phyloP scores from a whole-genome alignment of 257 asterid species.

The Rauvolfia tetraphylla region DNA sequence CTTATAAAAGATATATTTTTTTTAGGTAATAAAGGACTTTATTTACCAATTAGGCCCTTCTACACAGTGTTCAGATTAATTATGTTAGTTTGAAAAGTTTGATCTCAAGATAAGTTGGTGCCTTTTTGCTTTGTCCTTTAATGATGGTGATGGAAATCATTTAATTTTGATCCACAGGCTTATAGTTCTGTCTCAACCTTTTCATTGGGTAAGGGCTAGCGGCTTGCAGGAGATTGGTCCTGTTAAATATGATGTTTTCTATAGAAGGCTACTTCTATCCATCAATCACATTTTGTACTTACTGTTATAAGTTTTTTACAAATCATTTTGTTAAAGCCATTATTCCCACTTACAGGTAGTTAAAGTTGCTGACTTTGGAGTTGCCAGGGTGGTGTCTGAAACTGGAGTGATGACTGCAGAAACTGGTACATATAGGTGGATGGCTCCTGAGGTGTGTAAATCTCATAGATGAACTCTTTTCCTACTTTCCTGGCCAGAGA shows the following conservation, averaged over 20 bases:
- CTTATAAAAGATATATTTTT: not conserved
- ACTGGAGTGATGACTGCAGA: slow-evolving; percentile 99
- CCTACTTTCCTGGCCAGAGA: not conserved
- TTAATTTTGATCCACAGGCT: not conserved
- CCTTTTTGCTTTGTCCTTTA: not conserved
- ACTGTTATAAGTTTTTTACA: not conserved
- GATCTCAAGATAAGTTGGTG: not conserved
- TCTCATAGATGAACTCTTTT: slow-evolving; percentile 1
- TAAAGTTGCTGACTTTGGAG: slow-evolving; percentile 98
- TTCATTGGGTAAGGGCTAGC: not conserved
- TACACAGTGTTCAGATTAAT: not conserved
- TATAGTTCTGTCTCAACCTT: not conserved
- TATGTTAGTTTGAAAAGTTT: not conserved
- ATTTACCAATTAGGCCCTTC: no score
- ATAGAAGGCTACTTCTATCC: not conserved
- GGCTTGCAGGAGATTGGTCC: not conserved
- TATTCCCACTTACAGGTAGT: slow-evolving; percentile 52
- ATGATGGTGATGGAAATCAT: not conserved
- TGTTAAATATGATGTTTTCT: not conserved
- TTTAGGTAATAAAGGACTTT: no score
- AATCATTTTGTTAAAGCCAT: not conserved
- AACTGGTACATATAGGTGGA: slow-evolving; percentile 98
- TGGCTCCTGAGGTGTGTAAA: slow-evolving; percentile 93
- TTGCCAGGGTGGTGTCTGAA: slow-evolving; percentile 81
- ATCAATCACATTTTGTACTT: not conserved